Percentiles rank a stretch among this genome's conserved stretches.
phyloP scores from a whole-genome alignment of 768 basidiomycete species.

The Boletus tomentosulus region DNA sequence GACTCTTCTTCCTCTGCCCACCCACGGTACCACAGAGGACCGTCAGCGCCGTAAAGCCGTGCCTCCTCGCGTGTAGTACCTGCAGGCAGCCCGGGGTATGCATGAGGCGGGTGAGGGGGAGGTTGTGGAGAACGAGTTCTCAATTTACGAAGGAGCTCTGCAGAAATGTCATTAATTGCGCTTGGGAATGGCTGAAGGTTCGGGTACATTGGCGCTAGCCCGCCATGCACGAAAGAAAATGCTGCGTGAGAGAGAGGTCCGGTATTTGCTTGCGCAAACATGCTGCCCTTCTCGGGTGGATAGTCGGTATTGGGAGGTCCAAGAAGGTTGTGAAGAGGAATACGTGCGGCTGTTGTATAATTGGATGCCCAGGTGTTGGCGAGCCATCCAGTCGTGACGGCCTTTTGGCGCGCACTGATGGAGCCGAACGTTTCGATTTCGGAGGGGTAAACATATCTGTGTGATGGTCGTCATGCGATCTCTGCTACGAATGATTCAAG shows the following conservation, averaged over 20 bases:
- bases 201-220: conserved; percentile 73
- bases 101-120: conserved; percentile 74
- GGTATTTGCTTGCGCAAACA: conserved; percentile 30
- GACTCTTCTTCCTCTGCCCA: conserved; percentile 79
- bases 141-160: conserved; percentile 65
- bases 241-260: conserved; percentile 71
- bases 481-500: neutral
- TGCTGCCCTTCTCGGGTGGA: conserved; percentile 35
- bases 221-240: conserved; percentile 91
- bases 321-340: conserved; percentile 71
- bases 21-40: conserved; percentile 93
- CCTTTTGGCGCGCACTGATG: conserved; percentile 64
- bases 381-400: conserved; percentile 70
- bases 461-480: conserved; percentile 5
- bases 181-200: conserved; percentile 79
- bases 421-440: conserved; percentile 84
- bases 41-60: conserved; percentile 68
- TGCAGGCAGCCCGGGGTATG: conserved; percentile 67
- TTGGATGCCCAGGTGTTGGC: conserved; percentile 82
- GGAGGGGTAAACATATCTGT: conserved; percentile 76
- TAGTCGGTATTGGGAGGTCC: conserved; percentile 65
- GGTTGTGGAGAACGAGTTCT: conserved; percentile 62
- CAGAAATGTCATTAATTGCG: conserved; percentile 72
- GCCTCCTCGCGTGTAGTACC: conserved; percentile 63
- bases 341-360: conserved; percentile 75